Percentiles rank a stretch among this genome's conserved stretches.
Conservation (phyloP, 768 basidiomycete genomes). For the Boletus rubescentipes region DNA sequence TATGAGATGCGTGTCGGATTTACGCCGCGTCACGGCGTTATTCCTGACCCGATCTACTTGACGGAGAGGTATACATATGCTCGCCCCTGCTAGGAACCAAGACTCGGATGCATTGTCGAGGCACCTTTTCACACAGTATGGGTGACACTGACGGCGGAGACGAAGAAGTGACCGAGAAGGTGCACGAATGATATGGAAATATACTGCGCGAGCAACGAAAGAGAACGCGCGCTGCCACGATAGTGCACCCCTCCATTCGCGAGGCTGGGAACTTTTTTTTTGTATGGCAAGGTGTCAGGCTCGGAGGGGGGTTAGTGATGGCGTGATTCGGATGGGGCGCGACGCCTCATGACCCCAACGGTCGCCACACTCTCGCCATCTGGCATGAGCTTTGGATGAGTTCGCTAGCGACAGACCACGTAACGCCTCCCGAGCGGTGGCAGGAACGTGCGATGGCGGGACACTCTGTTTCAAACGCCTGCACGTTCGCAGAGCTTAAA, state of each 20-base stretch:
- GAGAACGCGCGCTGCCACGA: background rate
- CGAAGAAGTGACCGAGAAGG: slow-evolving; percentile 4
- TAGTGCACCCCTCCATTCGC: background rate
- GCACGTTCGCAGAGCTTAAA: slow-evolving; percentile 17
- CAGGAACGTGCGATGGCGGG: too few relatives aligned
- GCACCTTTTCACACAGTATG: slow-evolving; percentile 11
- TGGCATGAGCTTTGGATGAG: background rate
- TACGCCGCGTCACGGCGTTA: slow-evolving; percentile 5
- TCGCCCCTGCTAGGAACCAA: slow-evolving; percentile 5
- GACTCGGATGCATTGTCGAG: slow-evolving; percentile 1
- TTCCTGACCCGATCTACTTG: slow-evolving; percentile 23
- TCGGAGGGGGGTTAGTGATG: background rate
- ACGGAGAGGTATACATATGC: background rate
- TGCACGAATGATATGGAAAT: background rate
- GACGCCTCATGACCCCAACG: slow-evolving; percentile 1
- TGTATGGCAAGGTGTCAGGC: background rate
- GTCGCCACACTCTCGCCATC: slow-evolving; percentile 16
- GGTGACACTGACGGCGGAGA: background rate
- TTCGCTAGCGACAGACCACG: background rate
- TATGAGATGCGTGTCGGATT: slow-evolving; percentile 1
- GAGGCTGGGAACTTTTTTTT: background rate
- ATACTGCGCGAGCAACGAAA: background rate
- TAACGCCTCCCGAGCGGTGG: slow-evolving; percentile 2
- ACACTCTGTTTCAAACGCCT: too few relatives aligned
- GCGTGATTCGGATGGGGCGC: slow-evolving; percentile 8